Percentiles rank a stretch among this genome's conserved stretches.
Evolutionary conservation across 2,329 filamentous ascomycete species (phyloP).

Genomic region (Alternaria rosae): DNA sequence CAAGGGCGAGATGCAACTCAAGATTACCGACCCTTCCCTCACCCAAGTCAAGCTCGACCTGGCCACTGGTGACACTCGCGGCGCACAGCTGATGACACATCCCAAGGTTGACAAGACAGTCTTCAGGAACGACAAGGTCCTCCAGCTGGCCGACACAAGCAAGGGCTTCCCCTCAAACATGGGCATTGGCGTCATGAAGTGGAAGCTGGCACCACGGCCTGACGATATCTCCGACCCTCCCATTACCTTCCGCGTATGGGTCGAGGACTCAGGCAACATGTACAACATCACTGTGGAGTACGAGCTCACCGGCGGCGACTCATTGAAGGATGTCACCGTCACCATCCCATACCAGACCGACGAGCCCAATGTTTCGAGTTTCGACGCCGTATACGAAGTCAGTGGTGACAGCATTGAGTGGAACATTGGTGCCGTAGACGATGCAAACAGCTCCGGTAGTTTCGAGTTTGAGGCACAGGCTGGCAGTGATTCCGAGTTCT

Average conservation of each 20-base stretch:
- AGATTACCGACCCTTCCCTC: conserved; percentile 85
- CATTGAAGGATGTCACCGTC: conserved; percentile 83
- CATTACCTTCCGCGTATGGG: conserved; percentile 97
- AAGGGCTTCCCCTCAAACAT: conserved; percentile 96
- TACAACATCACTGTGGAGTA: conserved; percentile 96
- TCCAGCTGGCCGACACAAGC: conserved; percentile 87
- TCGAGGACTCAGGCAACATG: conserved; percentile 83
- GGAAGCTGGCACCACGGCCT: conserved; percentile 83
- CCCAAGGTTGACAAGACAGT: conserved; percentile 92
- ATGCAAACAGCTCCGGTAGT: conserved; percentile 80
- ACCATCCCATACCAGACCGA: conserved; percentile 84
- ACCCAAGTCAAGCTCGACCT: conserved; percentile 91
- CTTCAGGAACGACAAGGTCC: conserved; percentile 81
- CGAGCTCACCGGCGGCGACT: conserved; percentile 82
- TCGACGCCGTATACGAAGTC: conserved; percentile 93
- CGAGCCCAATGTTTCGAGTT: conserved; percentile 89
- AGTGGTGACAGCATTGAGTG: conserved; percentile 92
- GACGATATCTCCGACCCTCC: conserved; percentile 84
- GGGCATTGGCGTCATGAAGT: conserved; percentile 88
- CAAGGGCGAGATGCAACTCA: conserved; percentile 90
- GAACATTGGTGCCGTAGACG: conserved; percentile 86
- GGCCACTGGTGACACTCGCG: conserved; percentile 76
- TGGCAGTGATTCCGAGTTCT: conserved; percentile 90
- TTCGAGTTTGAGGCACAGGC: conserved; percentile 96
- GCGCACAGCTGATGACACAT: conserved; percentile 92